Evolutionary conservation across 2,329 filamentous ascomycete species (phyloP), one percentile per base, ranked within the genome.

Genomic region (Thielaviopsis ethacetica): DNA sequence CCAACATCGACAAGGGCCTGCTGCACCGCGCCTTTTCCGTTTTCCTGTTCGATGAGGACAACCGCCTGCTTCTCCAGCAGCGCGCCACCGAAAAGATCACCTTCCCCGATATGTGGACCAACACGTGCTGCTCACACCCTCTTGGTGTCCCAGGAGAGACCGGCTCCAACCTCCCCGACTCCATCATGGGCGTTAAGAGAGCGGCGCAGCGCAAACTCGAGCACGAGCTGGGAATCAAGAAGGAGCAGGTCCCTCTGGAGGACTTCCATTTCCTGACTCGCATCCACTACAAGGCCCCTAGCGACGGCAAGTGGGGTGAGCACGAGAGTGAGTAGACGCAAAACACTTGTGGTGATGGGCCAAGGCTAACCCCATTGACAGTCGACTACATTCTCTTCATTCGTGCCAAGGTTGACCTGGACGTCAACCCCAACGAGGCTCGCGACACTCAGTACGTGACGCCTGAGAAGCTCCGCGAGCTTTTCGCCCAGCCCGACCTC

Each of bases 371-470:
- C 30, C 24, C 17, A 7, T 24, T 3, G 38, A 41, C 17, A 93
- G 90, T 98, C 69, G 93, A 98, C 72, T 98, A 98, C 72, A 98
- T 98, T 65, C 83, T 98, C 59, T 97, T 98, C 75, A 96, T 97
- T 76, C 88, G 94, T 76, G 86, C 89, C 61, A 86, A 94, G 63
- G 91, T 97, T 60, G 86, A 94, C 66, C 75, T 95, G 55, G 71
- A 88, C 61, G 72, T 82, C 66, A 98, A 91, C 74, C 77, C 79
- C 63, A 98, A 98, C 72, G 93, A 98, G 74, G 91, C 90, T 54
- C 82, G 83, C 67, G 91, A 86, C 64, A 88, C 85, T 22, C 79
- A 83, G 70, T 98, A 94, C 67, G 91, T 96, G 62, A 84, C 84
- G 22, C 79, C 87, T 49, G 84, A 90, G 24, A 84, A 90, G 66